Evolutionary conservation across 2,329 filamentous ascomycete genomes (phyloP).

Genomic region (Graphium sp.): DNA sequence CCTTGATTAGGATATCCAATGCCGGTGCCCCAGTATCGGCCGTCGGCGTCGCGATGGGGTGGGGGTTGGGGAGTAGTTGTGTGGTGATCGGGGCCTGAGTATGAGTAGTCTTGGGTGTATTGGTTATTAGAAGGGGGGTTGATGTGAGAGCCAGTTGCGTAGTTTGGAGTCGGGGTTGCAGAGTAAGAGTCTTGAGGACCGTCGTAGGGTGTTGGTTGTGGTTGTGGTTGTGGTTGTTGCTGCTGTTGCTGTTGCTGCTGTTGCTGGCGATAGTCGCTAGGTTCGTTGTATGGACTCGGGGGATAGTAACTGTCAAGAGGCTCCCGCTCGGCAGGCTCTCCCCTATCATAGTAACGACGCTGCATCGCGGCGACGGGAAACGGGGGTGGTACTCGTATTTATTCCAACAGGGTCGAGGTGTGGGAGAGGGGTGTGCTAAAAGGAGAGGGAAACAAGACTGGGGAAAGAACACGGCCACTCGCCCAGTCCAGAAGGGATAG

Average conservation of each 20-base stretch:
- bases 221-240: neutral
- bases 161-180: neutral
- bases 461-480: no score
- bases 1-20: no score
- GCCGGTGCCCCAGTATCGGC: constrained; percentile 1
- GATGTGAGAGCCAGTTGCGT: constrained; percentile 3
- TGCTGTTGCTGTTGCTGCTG: neutral
- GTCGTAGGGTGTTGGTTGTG: neutral
- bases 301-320: constrained; percentile 6
- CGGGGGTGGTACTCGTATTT: no score
- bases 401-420: no score
- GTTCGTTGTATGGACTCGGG: constrained; percentile 3
- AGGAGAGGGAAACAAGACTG: no score
- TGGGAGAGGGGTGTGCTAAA: no score
- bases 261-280: constrained; percentile 1
- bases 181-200: neutral
- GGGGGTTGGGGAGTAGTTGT: constrained; percentile 7
- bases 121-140: constrained; percentile 3
- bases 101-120: constrained; percentile 4
- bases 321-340: constrained; percentile 7
- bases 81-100: constrained; percentile 2
- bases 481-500: no score
- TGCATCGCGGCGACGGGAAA: constrained; percentile 7
- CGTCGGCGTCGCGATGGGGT: constrained; percentile 17
- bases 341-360: constrained; percentile 7